Conservation (phyloP, 2,329 filamentous ascomycete species). For the Verticillium isaacii region DNA sequence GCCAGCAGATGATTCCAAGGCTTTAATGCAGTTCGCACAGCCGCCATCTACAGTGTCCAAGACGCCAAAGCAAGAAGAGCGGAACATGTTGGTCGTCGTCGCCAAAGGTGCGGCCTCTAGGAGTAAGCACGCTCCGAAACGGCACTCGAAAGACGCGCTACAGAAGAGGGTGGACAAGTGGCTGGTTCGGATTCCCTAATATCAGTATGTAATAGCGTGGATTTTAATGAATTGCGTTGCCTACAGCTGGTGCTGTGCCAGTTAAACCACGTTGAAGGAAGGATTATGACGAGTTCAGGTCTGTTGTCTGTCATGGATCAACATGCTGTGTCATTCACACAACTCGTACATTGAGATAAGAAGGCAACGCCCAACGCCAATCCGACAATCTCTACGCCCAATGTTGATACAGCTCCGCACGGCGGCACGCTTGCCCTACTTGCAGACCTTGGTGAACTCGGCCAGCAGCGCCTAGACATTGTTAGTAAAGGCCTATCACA, state of each 20-base stretch:
- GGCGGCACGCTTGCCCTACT: background rate
- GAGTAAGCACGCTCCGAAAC: background rate
- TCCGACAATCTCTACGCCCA: background rate
- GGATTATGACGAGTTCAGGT: background rate
- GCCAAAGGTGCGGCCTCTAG: background rate
- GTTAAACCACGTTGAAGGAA: background rate
- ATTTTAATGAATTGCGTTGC: background rate
- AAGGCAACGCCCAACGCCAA: background rate
- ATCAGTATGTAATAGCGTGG: background rate
- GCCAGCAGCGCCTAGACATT: conserved; percentile 17
- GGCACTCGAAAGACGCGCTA: background rate
- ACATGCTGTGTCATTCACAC: background rate
- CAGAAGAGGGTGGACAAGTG: background rate
- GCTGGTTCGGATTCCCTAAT: background rate
- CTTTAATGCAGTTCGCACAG: background rate
- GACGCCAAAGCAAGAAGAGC: background rate
- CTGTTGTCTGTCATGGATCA: background rate
- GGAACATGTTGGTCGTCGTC: background rate
- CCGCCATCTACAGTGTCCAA: background rate
- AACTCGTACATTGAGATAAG: background rate
- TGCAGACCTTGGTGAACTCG: conserved; percentile 23
- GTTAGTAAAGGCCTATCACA: background rate
- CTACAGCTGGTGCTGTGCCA: background rate
- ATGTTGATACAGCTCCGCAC: background rate
- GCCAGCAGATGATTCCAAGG: background rate